Conservation (phyloP, 192 early-diverging fungal genomes). For the Chytriomyces sp. region DNA sequence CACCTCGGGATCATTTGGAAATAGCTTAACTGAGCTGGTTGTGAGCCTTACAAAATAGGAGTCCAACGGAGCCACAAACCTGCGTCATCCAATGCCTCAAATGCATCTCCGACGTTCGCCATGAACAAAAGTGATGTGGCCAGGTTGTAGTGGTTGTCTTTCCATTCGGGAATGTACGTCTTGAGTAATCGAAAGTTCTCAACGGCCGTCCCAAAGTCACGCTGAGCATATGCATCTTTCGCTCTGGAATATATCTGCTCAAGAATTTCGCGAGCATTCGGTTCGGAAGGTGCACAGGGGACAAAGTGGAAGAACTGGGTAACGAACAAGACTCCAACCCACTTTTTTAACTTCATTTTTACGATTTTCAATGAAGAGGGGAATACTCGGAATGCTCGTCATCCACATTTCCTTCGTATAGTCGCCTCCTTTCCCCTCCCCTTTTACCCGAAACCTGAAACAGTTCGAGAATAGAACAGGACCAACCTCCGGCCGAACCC, state of each 20-base stretch:
- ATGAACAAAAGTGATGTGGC: slow-evolving; percentile 1
- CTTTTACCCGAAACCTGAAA: too few relatives aligned
- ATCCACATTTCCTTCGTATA: too few relatives aligned
- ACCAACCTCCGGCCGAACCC: too few relatives aligned
- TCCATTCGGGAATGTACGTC: slow-evolving; percentile 15
- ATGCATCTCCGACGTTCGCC: neutral
- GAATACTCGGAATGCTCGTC: too few relatives aligned
- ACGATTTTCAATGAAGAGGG: too few relatives aligned
- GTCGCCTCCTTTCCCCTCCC: too few relatives aligned
- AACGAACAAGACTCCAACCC: too few relatives aligned
- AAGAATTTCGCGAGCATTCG: neutral
- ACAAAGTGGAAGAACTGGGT: too few relatives aligned
- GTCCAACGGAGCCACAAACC: slow-evolving; percentile 1
- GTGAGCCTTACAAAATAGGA: neutral
- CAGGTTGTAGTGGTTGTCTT: slow-evolving; percentile 17
- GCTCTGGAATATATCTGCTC: neutral
- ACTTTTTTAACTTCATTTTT: too few relatives aligned
- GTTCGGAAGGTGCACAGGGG: neutral
- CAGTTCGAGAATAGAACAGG: too few relatives aligned
- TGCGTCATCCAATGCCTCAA: slow-evolving; percentile 11
- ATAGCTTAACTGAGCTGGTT: neutral
- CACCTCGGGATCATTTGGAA: neutral
- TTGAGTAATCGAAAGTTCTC: slow-evolving; percentile 3
- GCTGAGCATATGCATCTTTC: neutral
- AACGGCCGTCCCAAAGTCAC: neutral